A percentile compares a stretch with the other conserved stretches of the same genome.
phyloP scores from a whole-genome alignment of 2,329 filamentous ascomycete species.

The Bipolaris zeicola region DNA sequence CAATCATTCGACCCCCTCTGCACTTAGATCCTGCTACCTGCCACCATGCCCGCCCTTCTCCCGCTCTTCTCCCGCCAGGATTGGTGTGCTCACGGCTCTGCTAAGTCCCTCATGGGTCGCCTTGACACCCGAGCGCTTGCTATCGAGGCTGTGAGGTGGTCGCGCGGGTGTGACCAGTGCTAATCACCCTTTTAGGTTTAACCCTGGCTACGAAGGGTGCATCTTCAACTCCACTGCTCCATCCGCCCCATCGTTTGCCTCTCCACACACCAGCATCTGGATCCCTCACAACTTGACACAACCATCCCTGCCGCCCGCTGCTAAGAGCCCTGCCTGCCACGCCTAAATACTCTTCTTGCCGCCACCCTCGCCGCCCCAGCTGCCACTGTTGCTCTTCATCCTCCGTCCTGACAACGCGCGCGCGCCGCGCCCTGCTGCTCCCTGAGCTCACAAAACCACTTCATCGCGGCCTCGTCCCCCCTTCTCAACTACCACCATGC shows the following conservation, averaged over 20 bases:
- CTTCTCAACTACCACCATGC: conserved; percentile 44
- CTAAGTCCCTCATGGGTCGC: conserved; percentile 8
- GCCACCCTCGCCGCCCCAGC: conserved; percentile 5
- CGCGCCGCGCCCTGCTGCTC: conserved; percentile 30
- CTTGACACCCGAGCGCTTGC: conserved; percentile 12
- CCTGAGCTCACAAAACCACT: conserved; percentile 30
- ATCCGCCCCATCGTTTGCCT: conserved; percentile 13
- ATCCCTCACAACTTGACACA: conserved; percentile 12
- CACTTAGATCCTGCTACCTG: not conserved
- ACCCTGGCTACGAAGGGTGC: conserved; percentile 11
- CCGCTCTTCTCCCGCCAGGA: not conserved
- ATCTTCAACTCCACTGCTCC: conserved; percentile 14
- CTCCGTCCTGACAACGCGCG: conserved; percentile 29
- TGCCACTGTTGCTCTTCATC: conserved; percentile 4
- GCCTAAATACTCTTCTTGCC: conserved; percentile 8
- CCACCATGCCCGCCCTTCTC: not conserved
- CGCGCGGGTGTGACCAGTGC: conserved; percentile 16
- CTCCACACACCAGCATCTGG: conserved; percentile 20
- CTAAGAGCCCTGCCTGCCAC: conserved; percentile 17
- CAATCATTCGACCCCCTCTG: too few species aligned
- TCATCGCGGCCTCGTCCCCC: conserved; percentile 24
- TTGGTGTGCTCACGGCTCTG: conserved; percentile 2
- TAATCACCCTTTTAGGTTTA: conserved; percentile 18
- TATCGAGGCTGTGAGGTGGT: conserved; percentile 22
- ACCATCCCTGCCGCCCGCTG: conserved; percentile 22